Percentiles rank a stretch among this genome's conserved stretches.
Evolutionary conservation across 192 early-diverging fungal species (phyloP).

Genomic region (Backusella australiensis): DNA sequence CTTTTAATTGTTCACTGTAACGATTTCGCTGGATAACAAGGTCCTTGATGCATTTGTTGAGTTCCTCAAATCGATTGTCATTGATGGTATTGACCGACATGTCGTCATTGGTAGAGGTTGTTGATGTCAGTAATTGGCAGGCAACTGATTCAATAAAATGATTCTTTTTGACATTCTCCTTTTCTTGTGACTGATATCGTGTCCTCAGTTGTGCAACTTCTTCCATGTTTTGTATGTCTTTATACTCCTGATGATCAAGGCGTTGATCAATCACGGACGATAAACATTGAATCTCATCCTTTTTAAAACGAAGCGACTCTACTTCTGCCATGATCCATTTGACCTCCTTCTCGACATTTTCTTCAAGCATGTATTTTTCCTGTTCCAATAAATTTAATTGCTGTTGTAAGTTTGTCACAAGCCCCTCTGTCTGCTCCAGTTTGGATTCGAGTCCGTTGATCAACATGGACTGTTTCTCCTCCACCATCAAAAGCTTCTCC

Average conservation of each 20-base stretch:
- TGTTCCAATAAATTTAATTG: neutral
- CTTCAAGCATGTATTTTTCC: neutral
- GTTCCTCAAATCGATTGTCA: neutral
- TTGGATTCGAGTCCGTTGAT: neutral
- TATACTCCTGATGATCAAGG: neutral
- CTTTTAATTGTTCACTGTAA: neutral
- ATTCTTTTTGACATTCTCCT: neutral
- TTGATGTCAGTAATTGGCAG: neutral
- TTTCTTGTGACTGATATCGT: neutral
- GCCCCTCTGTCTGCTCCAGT: neutral
- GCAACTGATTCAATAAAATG: neutral
- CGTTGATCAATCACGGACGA: neutral
- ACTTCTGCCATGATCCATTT: neutral
- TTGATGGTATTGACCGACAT: neutral
- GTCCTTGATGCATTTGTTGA: neutral
- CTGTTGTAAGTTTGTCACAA: neutral
- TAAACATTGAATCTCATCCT: neutral
- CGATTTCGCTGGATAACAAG: neutral
- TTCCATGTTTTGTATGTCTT: neutral
- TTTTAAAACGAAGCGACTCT: neutral
- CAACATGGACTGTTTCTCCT: conserved; percentile 1
- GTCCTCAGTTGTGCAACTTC: neutral
- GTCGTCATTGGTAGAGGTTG: neutral
- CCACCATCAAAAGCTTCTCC: neutral
- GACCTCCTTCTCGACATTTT: neutral